Percentiles rank a stretch among this genome's conserved stretches.
Evolutionary conservation across 1,284 basidiomycete genomes (phyloP).

Genomic region (Chalciporus sp.): DNA sequence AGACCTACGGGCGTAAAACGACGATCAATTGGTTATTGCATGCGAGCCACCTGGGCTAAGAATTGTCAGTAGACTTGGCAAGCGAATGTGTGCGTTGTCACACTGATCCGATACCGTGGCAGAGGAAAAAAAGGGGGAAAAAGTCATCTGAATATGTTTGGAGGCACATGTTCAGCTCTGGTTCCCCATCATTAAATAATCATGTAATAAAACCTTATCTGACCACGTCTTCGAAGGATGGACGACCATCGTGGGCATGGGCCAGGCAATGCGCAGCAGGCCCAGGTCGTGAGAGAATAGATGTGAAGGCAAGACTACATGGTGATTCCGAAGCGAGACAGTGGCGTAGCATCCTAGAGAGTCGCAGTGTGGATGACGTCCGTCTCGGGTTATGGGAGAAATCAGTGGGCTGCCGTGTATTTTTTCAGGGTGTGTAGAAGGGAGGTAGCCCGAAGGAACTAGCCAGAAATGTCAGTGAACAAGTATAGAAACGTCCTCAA

Average conservation of each 20-base stretch:
- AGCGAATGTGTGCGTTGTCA: constrained; percentile 5
- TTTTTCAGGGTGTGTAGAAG: background rate
- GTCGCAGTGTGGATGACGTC: constrained; percentile 8
- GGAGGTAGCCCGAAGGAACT: background rate
- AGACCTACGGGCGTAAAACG: background rate
- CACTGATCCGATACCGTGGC: constrained; percentile 3
- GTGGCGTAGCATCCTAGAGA: constrained; percentile 4
- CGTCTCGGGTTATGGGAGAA: constrained; percentile 16
- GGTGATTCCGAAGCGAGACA: background rate
- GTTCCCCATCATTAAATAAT: constrained; percentile 20
- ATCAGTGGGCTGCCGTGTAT: background rate
- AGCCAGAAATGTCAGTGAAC: constrained; percentile 3
- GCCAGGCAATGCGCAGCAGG: constrained; percentile 14
- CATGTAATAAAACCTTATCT: constrained; percentile 26
- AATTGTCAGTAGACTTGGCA: background rate
- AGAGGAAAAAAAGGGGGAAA: background rate
- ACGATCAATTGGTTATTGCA: background rate
- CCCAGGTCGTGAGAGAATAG: constrained; percentile 26
- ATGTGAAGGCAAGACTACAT: background rate
- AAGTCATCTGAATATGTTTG: constrained; percentile 11
- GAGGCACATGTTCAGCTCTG: constrained; percentile 22
- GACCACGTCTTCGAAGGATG: constrained; percentile 8
- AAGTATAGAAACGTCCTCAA: background rate
- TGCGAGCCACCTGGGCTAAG: constrained; percentile 20
- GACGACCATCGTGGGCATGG: constrained; percentile 18